Evolutionary conservation across 257 asterid genomes (phyloP), one percentile per base, ranked within the genome.

Genomic region (Ocimum tenuiflorum): DNA sequence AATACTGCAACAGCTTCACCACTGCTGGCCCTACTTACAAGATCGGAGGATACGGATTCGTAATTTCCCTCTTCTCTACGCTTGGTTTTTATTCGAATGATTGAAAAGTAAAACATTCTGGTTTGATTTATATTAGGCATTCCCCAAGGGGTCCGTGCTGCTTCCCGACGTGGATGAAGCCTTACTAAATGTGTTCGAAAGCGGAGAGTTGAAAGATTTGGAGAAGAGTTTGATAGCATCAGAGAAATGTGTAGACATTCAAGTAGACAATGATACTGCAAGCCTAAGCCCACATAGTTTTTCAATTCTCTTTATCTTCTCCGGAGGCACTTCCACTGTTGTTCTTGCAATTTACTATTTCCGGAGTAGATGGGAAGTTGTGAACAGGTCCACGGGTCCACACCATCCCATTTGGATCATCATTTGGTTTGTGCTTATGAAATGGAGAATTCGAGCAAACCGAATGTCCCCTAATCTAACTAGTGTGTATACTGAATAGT

Each of bases 1-100:
- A 80, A 33, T 72, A 71, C 13, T 80, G 85, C 77, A 71, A 77
- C 59, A 77, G 77, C 73, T 77, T 77, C 22, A 64, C 22, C 49
- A 68, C 46, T 7, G 71, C 77, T 3, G 85, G 83, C 2, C 85
- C 82, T 12, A 72, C 73, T 7, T 77, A 64, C 77, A 75, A 60
- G 55, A 45, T 65, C 65, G 83, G 82, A 59, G 85, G 83, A 60
- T 80, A 63, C 63, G 82, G 82, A 70, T 79, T 48, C 51, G 87
- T 82, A 79, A 8, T 27, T 48, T 24, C 31, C 31, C 31, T 24
- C 31, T 24, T 24, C 31, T 24, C 4, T 4, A 24, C 1, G n/a
- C n/a, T n/a, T n/a, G n/a, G n/a, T n/a, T n/a, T n/a, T n/a, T n/a
- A n/a, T n/a, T n/a, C n/a, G n/a, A n/a, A n/a, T n/a, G n/a, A n/a